Conservation (phyloP, 177 flowering plant genomes). For the Telopea speciosissima region DNA sequence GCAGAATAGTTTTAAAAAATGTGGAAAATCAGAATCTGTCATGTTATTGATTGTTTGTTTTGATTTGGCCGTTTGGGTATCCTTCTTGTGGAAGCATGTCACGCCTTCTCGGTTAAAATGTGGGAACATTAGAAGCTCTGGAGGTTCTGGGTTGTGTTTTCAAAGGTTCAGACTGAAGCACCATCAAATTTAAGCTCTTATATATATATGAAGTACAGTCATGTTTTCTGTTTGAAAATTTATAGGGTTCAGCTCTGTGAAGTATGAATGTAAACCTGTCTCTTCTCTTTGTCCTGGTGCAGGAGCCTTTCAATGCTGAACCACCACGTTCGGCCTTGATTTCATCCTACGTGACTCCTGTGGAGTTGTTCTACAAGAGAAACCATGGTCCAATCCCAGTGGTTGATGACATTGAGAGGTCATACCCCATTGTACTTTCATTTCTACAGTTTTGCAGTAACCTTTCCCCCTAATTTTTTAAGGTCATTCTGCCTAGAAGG, state of each 20-base stretch:
- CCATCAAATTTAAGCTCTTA: background rate
- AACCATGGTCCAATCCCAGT: constrained; percentile 97
- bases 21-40: background rate
- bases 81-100: background rate
- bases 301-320: constrained; percentile 98
- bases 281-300: constrained; percentile 13
- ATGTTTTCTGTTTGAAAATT: background rate
- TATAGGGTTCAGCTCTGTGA: background rate
- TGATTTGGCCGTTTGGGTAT: background rate
- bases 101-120: background rate
- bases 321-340: constrained; percentile 71
- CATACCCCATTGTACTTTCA: background rate
- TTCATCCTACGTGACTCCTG: constrained; percentile 83
- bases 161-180: no score
- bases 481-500: background rate
- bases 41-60: background rate
- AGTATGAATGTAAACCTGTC: background rate
- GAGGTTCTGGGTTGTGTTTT: background rate
- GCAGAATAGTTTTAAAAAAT: no score
- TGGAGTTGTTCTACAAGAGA: constrained; percentile 91
- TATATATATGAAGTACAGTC: background rate
- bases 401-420: constrained; percentile 91
- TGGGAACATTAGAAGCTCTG: background rate
- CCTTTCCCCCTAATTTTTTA: background rate
- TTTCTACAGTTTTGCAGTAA: background rate